Evolutionary conservation across 352 stramenopile species (phyloP).

Genomic region (Plasmopara halstedii): DNA sequence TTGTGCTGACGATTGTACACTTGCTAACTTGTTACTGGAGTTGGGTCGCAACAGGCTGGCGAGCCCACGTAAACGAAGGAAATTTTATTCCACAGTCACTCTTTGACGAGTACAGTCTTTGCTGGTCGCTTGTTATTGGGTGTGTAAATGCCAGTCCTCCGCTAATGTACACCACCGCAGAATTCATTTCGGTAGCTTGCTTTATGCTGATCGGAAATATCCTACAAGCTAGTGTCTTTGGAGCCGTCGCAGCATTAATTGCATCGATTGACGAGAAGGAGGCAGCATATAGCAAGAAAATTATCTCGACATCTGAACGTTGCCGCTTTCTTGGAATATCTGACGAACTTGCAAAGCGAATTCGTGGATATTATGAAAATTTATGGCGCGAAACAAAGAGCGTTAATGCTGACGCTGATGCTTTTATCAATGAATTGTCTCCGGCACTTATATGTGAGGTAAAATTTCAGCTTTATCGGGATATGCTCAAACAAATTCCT

Average conservation of each 20-base stretch:
- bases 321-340: constrained; percentile 68
- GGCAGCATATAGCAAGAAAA: constrained; percentile 54
- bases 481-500: constrained; percentile 69
- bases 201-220: constrained; percentile 70
- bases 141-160: constrained; percentile 58
- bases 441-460: constrained; percentile 63
- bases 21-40: constrained; percentile 55
- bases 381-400: constrained; percentile 67
- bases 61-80: constrained; percentile 24
- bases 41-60: constrained; percentile 40
- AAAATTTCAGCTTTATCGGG: constrained; percentile 69
- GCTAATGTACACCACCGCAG: constrained; percentile 33
- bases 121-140: constrained; percentile 52
- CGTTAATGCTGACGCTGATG: constrained; percentile 43
- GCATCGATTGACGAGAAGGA: constrained; percentile 59
- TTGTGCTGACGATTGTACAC: constrained; percentile 49
- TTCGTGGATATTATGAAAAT: constrained; percentile 58
- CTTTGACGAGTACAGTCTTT: constrained; percentile 36
- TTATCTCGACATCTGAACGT: constrained; percentile 50
- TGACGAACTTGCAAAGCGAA: constrained; percentile 33
- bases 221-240: constrained; percentile 63
- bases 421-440: constrained; percentile 73
- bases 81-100: constrained; percentile 18
- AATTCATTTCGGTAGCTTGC: constrained; percentile 46
- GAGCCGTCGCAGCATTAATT: constrained; percentile 51